phyloP scores from a whole-genome alignment of 768 basidiomycete species.

The Pleurotus djamor region DNA sequence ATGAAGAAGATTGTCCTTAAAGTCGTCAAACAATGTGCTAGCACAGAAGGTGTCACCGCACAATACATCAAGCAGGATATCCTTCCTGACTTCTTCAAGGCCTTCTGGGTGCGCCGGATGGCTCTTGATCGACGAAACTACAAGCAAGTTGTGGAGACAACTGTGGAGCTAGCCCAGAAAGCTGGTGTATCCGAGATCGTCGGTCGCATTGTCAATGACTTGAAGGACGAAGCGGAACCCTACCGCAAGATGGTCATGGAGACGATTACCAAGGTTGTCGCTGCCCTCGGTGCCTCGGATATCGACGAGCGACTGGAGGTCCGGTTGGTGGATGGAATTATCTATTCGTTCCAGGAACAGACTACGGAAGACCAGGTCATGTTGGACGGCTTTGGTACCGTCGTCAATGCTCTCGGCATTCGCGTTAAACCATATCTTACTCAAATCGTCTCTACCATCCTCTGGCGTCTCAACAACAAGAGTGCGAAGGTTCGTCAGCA shows the following conservation, averaged over 20 bases:
- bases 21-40: slow-evolving; percentile 98
- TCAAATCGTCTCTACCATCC: slow-evolving; percentile 97
- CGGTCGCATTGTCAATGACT: slow-evolving; percentile 81
- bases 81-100: slow-evolving; percentile 98
- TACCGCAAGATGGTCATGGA: slow-evolving; percentile 99
- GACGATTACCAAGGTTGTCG: slow-evolving; percentile 96
- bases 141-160: slow-evolving; percentile 96
- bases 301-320: slow-evolving; percentile 96
- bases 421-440: slow-evolving; percentile 98
- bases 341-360: slow-evolving; percentile 99
- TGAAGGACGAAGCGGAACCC: slow-evolving; percentile 89
- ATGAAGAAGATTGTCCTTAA: slow-evolving; percentile 99
- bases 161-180: slow-evolving; percentile 97
- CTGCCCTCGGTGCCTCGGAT: slow-evolving; percentile 93
- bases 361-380: slow-evolving; percentile 99
- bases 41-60: slow-evolving; percentile 96
- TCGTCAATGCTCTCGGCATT: slow-evolving; percentile 91
- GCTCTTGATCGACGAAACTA: slow-evolving; percentile 96
- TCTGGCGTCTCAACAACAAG: slow-evolving; percentile 99
- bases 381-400: slow-evolving; percentile 97
- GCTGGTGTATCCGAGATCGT: slow-evolving; percentile 96
- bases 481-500: slow-evolving; percentile 99
- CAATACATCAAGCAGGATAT: slow-evolving; percentile 97
- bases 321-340: slow-evolving; percentile 95
- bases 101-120: slow-evolving; percentile 99